Base-by-base conservation (phyloP, 148 eudicot species). In the Mesembryanthemum crystallinum region DNA sequence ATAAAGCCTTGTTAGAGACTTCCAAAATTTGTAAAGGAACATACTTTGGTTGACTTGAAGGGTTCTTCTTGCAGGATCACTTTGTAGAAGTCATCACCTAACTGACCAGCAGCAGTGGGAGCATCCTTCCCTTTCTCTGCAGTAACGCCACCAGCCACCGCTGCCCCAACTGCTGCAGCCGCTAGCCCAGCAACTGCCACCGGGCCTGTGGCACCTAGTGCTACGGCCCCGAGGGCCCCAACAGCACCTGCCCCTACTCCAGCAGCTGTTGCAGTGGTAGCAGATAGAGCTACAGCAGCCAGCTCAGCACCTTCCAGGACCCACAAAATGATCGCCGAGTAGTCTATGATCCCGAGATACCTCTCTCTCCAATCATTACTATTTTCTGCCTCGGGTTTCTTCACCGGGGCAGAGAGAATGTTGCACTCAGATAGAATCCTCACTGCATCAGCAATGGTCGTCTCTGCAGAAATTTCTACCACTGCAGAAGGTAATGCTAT, bases 171-270 rank as follows among this genome's bases (percentile, higher is more conserved):
- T 1, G 97, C 97, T 5, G 97, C 94, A n/a, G 77, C 88, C 0
- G 93, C 75, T 69, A 94, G 81, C 4, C 97, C 97, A 42, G 96
- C 96, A 64, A 86, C 88, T 0, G 94, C 94, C 25, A 71, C 86
- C 15, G 98, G 98, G 32, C 97, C 96, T 0, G 97, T 90, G 49
- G 92, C 89, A 4, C 98, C 97, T 10, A 92, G 69, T 5, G 94
- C 98, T 8, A 83, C 82, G 0, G 89, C 96, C 72, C 96, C 97
- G 10, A 94, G 77, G 11, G 93, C 81, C 12, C 96, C 93, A 29
- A 87, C 90, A n/a, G 98, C 91, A 62, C 97, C 98, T 0, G 93
- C 95, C 55, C 97, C 91, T 1, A 92, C 79, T 43, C 98, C 98
- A 69, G 96, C 97, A 35, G 94, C 98, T 0, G 93, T 85, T 1